Evolutionary conservation across 2,329 filamentous ascomycete species (phyloP).

Genomic region (Pseudogymnoascus sp.): DNA sequence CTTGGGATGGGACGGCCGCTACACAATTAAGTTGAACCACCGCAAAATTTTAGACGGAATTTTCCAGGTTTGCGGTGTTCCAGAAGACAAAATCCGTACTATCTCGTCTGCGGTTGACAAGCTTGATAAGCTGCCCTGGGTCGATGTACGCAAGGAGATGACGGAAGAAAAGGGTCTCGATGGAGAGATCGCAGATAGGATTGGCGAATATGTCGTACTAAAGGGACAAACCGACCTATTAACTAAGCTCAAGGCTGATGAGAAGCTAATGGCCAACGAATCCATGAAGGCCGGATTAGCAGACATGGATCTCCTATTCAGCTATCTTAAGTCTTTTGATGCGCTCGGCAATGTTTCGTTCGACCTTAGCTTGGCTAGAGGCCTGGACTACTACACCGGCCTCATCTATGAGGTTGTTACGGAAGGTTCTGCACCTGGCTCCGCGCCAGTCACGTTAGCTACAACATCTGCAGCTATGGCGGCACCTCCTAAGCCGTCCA

Average conservation of each 20-base stretch:
- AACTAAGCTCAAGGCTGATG: conserved; percentile 60
- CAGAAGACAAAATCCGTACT: conserved; percentile 75
- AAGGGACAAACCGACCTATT: conserved; percentile 73
- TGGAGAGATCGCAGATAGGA: conserved; percentile 72
- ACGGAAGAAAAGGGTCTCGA: conserved; percentile 82
- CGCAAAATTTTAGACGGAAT: conserved; percentile 88
- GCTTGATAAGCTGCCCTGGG: conserved; percentile 87
- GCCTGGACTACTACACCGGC: conserved; percentile 81
- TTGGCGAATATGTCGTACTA: conserved; percentile 74
- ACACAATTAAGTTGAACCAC: conserved; percentile 90
- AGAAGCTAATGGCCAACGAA: conserved; percentile 61
- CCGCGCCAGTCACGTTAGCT: conserved; percentile 26
- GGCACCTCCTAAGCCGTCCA: conserved; percentile 30
- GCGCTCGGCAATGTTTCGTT: conserved; percentile 73
- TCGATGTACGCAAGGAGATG: conserved; percentile 88
- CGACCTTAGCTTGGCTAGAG: conserved; percentile 82
- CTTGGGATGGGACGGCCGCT: conserved; percentile 60
- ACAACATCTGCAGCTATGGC: conserved; percentile 34
- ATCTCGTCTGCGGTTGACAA: conserved; percentile 95
- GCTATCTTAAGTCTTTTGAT: conserved; percentile 73
- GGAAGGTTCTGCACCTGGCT: conserved; percentile 61
- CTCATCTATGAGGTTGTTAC: conserved; percentile 75
- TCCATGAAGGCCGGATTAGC: conserved; percentile 72
- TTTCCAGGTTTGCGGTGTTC: conserved; percentile 86
- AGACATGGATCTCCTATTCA: conserved; percentile 74